These are phyloP conservation scores for Pseudogymnoascus sp. DNA, from an alignment of 2,329 filamentous ascomycete species.

Conservation along the genomic window DNA sequence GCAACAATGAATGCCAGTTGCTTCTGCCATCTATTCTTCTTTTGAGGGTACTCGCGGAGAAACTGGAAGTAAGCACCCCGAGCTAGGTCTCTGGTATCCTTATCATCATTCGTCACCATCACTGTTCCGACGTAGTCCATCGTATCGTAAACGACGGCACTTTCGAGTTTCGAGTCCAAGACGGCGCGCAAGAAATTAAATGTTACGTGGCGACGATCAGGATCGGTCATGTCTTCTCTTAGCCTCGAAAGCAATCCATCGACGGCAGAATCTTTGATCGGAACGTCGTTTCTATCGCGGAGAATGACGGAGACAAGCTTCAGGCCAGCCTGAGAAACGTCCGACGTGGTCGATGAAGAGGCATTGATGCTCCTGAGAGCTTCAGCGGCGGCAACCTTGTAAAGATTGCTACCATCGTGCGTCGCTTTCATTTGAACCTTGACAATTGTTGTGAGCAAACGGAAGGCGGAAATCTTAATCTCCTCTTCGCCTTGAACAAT, in stretches of 20 bases:
- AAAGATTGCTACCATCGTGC: slow-evolving; percentile 55
- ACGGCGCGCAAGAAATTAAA: slow-evolving; percentile 92
- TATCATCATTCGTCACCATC: slow-evolving; percentile 95
- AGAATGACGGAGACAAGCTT: slow-evolving; percentile 83
- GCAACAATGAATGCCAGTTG: slow-evolving; percentile 83
- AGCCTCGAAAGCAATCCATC: slow-evolving; percentile 76
- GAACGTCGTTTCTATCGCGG: slow-evolving; percentile 68
- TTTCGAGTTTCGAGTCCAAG: slow-evolving; percentile 76
- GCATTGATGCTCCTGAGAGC: slow-evolving; percentile 74
- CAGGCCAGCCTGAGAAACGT: slow-evolving; percentile 78
- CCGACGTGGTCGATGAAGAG: slow-evolving; percentile 70
- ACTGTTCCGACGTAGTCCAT: slow-evolving; percentile 82
- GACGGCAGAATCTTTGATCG: slow-evolving; percentile 72
- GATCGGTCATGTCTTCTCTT: slow-evolving; percentile 84
- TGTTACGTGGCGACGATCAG: slow-evolving; percentile 82
- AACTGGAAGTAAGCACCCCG: slow-evolving; percentile 91
- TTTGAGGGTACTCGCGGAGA: slow-evolving; percentile 87
- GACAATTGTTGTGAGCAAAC: slow-evolving; percentile 76
- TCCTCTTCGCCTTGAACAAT: slow-evolving; percentile 82
- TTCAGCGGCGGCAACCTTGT: slow-evolving; percentile 75
- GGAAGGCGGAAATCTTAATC: slow-evolving; percentile 80
- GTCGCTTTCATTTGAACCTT: slow-evolving; percentile 70
- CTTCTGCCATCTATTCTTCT: slow-evolving; percentile 79
- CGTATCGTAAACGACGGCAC: slow-evolving; percentile 82
- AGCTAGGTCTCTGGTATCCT: slow-evolving; percentile 77